Conservation (phyloP, 2,329 filamentous ascomycete species). For the Seiridium unicorne region DNA sequence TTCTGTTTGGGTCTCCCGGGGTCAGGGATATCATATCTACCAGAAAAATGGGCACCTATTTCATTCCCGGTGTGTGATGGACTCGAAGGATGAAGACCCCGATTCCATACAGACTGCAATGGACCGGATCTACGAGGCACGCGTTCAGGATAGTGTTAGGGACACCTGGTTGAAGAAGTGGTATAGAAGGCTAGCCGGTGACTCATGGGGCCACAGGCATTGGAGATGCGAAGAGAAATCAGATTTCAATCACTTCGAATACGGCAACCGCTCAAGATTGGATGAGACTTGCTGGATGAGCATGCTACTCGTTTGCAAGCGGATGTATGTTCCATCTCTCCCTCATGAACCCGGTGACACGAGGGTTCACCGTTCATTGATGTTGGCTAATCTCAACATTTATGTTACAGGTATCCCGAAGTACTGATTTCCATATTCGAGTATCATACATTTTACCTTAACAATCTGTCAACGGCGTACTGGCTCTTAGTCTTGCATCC, state of each 20-base stretch:
- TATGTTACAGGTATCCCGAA: constrained; percentile 25
- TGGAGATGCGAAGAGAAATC: constrained; percentile 29
- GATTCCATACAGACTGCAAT: constrained; percentile 13
- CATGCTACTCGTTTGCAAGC: constrained; percentile 28
- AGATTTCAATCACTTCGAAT: background rate
- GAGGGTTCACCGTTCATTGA: background rate
- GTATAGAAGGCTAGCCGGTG: constrained; percentile 24
- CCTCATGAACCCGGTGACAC: background rate
- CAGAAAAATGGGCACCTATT: background rate
- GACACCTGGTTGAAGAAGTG: constrained; percentile 22
- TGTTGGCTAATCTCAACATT: background rate
- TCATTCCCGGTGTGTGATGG: constrained; percentile 6
- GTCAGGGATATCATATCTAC: constrained; percentile 1
- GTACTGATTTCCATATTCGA: constrained; percentile 28
- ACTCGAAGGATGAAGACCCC: background rate
- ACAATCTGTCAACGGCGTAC: constrained; percentile 24
- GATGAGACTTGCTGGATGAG: background rate
- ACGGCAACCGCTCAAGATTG: background rate
- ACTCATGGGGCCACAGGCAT: constrained; percentile 28
- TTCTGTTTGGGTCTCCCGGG: background rate
- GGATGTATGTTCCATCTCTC: constrained; percentile 21
- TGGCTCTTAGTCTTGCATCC: constrained; percentile 23
- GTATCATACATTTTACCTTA: constrained; percentile 26
- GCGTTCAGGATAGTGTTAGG: background rate
- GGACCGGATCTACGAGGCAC: constrained; percentile 18